These are phyloP conservation scores for Rhododendron simsii DNA, from an alignment of 148 eudicot genomes.

Conservation along the genomic window DNA sequence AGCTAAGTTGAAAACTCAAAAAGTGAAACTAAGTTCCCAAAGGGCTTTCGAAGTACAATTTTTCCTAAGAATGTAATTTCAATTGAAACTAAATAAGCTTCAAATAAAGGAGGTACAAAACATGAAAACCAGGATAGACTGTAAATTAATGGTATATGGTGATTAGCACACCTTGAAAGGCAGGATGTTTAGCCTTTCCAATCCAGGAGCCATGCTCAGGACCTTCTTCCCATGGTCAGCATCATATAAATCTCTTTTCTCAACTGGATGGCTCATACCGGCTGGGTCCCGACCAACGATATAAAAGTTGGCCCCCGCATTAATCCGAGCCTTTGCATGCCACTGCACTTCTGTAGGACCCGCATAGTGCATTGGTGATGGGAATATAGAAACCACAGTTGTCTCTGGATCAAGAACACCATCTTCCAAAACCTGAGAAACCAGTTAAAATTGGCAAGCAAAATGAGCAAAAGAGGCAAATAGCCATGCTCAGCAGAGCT, in stretches of 20 bases:
- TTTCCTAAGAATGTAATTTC: neutral
- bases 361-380: constrained; percentile 97
- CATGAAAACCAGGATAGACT: neutral
- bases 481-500: neutral
- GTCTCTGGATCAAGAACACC: constrained; percentile 92
- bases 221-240: constrained; percentile 93
- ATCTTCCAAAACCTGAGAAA: constrained; percentile 75
- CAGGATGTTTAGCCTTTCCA: constrained; percentile 79
- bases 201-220: constrained; percentile 90
- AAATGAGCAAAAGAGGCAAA: neutral
- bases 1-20: no score
- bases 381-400: constrained; percentile 90
- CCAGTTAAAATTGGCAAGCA: neutral
- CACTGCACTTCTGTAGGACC: constrained; percentile 98
- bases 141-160: neutral
- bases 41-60: neutral
- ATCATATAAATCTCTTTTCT: constrained; percentile 81
- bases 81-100: neutral
- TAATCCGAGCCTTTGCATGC: constrained; percentile 97
- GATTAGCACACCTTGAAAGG: constrained; percentile 65
- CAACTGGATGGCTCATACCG: constrained; percentile 89
- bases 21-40: no score
- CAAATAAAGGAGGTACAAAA: neutral
- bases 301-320: constrained; percentile 93
- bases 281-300: constrained; percentile 96